Evolutionary conservation across 1,284 basidiomycete species (phyloP), one percentile per base, ranked within the genome.

Genomic region (Paramarasmius palmivorus): DNA sequence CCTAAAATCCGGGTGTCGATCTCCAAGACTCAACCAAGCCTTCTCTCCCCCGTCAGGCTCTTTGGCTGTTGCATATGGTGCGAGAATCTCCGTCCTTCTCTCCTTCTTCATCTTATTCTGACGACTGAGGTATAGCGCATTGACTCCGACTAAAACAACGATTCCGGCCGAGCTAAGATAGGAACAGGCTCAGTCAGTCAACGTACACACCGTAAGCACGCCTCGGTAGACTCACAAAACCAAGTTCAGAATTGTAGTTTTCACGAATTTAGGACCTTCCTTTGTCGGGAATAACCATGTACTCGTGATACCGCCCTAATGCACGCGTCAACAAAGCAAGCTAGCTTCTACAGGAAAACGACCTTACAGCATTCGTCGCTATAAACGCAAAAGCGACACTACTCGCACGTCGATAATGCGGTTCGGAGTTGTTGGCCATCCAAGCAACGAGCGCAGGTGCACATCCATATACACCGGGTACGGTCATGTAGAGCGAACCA

Each of bases 361-460:
- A n/a, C n/a, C 53, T 49, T 29, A 59, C 58, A 19, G 57, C 44
- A 26, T 60, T 60, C 10, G 59, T 58, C 22, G 57, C 59, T 19
- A 74, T 65, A 51, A 76, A 74, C 0, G 67, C 74, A 10, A 75
- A 49, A 1, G 73, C 74, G 35, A 81, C 62, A 8, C 70, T 68
- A 0, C 78, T 78, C 7, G 74, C 73, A 22, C 76, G 69, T 32
- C 72, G 64, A 58, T 71, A 65, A 58, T 75, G 69, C 3, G 73
- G 73, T 2, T 72, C 67, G 26, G 74, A 72, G 61, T 80, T 81
- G 61, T 78, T 78, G 12, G 75, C 62, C 48, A 65, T 54, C 74
- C 75, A 77, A 0, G 75, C 70, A 29, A 60, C 52, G 32, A 68
- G 47, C 22, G 67, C 60, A 2, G 74, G 69, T 0, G 68, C 61